Conservation (phyloP, 2,329 filamentous ascomycete genomes). For the Cordyceps tenuipes region DNA sequence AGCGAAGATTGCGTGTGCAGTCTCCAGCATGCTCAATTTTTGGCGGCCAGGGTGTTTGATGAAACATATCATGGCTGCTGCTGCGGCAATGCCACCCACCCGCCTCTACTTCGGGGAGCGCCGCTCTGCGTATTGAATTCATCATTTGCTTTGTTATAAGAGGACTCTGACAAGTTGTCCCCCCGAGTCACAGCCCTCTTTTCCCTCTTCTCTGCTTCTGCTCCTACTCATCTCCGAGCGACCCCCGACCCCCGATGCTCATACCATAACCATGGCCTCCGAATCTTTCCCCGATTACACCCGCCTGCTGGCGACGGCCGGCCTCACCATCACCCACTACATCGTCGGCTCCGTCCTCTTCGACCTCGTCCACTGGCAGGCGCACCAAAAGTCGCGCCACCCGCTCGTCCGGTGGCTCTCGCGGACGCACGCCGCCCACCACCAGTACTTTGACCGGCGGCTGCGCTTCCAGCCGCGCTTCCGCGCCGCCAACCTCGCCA, state of each 20-base stretch:
- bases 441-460: slow-evolving; percentile 11
- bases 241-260: not conserved
- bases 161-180: not conserved
- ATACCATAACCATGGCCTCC: not conserved
- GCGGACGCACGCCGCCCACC: slow-evolving; percentile 10
- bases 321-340: slow-evolving; percentile 3
- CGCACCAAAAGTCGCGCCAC: slow-evolving; percentile 8
- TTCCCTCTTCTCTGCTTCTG: not conserved
- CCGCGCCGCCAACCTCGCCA: slow-evolving; percentile 7
- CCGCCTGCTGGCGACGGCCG: not conserved
- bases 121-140: not conserved
- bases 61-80: not conserved
- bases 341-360: slow-evolving; percentile 9
- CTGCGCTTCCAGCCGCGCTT: slow-evolving; percentile 10
- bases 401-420: slow-evolving; percentile 9
- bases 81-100: not conserved
- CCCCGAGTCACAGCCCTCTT: no score
- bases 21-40: not conserved
- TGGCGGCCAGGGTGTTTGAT: not conserved
- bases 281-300: not conserved
- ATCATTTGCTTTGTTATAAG: not conserved
- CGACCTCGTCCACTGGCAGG: slow-evolving; percentile 11
- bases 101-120: not conserved
- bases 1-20: not conserved
- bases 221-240: not conserved